A percentile compares a stretch with the other conserved stretches of the same genome.
phyloP scores from a whole-genome alignment of 2,329 filamentous ascomycete genomes.

The Talaromyces sp. region DNA sequence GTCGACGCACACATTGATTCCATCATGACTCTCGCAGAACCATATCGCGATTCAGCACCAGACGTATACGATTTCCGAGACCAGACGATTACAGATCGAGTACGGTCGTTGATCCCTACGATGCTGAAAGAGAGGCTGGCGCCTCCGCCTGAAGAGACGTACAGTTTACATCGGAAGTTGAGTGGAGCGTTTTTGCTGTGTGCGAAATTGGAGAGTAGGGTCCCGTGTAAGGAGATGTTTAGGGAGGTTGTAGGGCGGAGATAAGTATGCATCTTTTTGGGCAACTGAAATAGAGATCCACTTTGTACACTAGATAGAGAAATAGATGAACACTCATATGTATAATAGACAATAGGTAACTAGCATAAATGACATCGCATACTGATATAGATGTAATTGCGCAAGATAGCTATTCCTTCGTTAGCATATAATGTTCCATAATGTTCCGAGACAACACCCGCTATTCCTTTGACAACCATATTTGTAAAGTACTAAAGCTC shows the following conservation, averaged over 20 bases:
- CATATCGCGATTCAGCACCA: constrained; percentile 70
- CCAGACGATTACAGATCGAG: constrained; percentile 94
- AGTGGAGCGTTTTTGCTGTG: constrained; percentile 93
- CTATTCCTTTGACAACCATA: no score
- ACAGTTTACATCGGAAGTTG: constrained; percentile 88
- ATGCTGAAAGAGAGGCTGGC: constrained; percentile 87
- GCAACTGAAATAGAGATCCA: background rate
- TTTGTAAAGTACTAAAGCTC: no score
- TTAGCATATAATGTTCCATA: no score
- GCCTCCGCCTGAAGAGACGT: constrained; percentile 95
- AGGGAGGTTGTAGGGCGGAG: constrained; percentile 24
- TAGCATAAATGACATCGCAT: background rate
- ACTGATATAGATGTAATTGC: background rate
- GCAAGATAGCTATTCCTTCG: no score
- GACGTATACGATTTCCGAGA: constrained; percentile 86
- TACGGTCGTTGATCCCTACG: constrained; percentile 78
- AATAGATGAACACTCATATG: background rate
- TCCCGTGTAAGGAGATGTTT: constrained; percentile 78
- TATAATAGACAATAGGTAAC: background rate
- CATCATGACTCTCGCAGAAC: constrained; percentile 85
- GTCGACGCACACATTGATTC: constrained; percentile 83
- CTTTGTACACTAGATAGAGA: constrained; percentile 4
- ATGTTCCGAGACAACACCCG: no score
- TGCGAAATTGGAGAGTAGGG: constrained; percentile 74
- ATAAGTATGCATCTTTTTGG: background rate